phyloP scores from a whole-genome alignment of 2,329 filamentous ascomycete species.

The Aspergillus vadensis region DNA sequence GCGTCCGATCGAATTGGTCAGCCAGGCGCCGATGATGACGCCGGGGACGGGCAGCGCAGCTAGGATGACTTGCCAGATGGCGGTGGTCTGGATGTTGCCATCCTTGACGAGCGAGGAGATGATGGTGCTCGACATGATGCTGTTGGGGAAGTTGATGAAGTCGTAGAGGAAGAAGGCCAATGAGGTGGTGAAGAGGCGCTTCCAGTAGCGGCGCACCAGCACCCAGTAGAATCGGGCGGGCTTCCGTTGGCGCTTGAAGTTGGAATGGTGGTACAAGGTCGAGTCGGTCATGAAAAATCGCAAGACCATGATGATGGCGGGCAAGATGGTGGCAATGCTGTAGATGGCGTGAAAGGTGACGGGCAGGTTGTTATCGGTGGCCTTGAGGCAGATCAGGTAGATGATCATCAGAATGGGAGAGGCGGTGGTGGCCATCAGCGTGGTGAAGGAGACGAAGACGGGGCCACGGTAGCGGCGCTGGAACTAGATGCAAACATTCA shows the following conservation, averaged over 20 bases:
- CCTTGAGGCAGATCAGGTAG: constrained; percentile 39
- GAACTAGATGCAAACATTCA: constrained; percentile 13
- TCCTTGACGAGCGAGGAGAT: constrained; percentile 36
- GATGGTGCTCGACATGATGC: constrained; percentile 40
- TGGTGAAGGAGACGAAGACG: constrained; percentile 39
- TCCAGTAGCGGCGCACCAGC: constrained; percentile 31
- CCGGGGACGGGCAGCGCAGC: constrained; percentile 37
- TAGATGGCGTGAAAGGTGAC: constrained; percentile 35
- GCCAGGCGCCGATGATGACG: constrained; percentile 36
- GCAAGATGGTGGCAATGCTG: constrained; percentile 36
- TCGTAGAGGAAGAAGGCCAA: constrained; percentile 41
- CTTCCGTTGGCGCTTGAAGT: constrained; percentile 32
- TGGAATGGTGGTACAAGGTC: constrained; percentile 35
- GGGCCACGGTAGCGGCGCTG: constrained; percentile 33
- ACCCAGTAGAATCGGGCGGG: constrained; percentile 28
- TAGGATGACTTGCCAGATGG: constrained; percentile 40
- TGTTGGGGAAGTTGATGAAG: constrained; percentile 43
- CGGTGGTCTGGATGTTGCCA: constrained; percentile 35
- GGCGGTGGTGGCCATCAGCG: constrained; percentile 39
- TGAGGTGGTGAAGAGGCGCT: constrained; percentile 34
- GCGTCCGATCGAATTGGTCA: constrained; percentile 36
- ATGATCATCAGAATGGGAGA: constrained; percentile 39
- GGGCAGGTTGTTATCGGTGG: constrained; percentile 37
- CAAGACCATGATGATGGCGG: constrained; percentile 34
- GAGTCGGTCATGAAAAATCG: constrained; percentile 40